These are phyloP conservation scores for Penicillium sclerotigenum DNA, from an alignment of 2,329 filamentous ascomycete species.

Conservation along the genomic window DNA sequence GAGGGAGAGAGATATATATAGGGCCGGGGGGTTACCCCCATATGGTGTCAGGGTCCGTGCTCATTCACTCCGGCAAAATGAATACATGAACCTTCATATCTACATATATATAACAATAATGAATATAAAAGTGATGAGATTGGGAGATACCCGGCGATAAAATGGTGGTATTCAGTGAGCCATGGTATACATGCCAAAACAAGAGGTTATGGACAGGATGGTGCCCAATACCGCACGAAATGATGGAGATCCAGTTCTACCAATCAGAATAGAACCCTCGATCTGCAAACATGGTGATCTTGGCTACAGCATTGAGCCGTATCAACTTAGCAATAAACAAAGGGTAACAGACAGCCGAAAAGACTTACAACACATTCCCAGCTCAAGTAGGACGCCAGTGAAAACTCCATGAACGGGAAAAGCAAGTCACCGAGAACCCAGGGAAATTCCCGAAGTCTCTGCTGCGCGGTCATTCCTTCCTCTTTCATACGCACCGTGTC, in stretches of 20 bases:
- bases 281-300: slow-evolving; percentile 73
- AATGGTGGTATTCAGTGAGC: slow-evolving; percentile 67
- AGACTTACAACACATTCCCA: slow-evolving; percentile 61
- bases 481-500: slow-evolving; percentile 63
- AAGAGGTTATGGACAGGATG: slow-evolving; percentile 76
- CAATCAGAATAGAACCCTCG: slow-evolving; percentile 59
- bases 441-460: slow-evolving; percentile 66
- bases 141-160: slow-evolving; percentile 69
- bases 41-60: too few species aligned
- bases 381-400: slow-evolving; percentile 76
- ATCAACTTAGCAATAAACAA: not conserved
- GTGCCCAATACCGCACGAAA: slow-evolving; percentile 78
- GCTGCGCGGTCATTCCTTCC: slow-evolving; percentile 56
- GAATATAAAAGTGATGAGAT: slow-evolving; percentile 67
- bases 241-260: slow-evolving; percentile 60
- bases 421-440: slow-evolving; percentile 72
- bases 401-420: slow-evolving; percentile 75
- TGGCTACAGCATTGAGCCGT: slow-evolving; percentile 68
- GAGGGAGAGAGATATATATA: not conserved
- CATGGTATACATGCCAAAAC: slow-evolving; percentile 75
- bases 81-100: not conserved
- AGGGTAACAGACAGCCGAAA: not conserved
- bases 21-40: too few species aligned
- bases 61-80: not conserved
- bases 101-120: too few species aligned